Percentiles rank a stretch among this genome's conserved stretches.
Conservation (phyloP, 2,329 filamentous ascomycete species). For the Boeremia exigua region DNA sequence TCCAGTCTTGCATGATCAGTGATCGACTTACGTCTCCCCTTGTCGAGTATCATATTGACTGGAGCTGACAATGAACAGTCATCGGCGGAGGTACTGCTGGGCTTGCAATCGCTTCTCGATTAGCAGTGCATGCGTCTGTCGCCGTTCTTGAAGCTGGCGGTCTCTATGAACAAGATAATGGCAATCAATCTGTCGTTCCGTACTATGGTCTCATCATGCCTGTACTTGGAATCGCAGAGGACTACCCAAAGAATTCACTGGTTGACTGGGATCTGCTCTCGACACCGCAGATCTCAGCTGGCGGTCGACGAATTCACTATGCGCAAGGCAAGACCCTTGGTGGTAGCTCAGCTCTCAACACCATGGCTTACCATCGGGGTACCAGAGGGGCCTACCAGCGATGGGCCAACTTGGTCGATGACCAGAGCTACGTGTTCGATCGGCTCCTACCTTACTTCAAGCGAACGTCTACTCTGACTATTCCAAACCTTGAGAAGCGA, state of each 20-base stretch:
- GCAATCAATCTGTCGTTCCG: constrained; percentile 36
- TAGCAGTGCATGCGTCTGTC: constrained; percentile 28
- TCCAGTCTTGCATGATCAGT: background rate
- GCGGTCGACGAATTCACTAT: constrained; percentile 38
- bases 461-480: constrained; percentile 35
- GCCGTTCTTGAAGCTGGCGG: constrained; percentile 38
- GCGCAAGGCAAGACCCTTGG: constrained; percentile 43
- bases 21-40: background rate
- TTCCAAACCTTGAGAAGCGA: constrained; percentile 30
- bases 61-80: constrained; percentile 14
- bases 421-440: constrained; percentile 38
- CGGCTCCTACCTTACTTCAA: constrained; percentile 39
- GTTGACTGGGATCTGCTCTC: constrained; percentile 41
- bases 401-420: constrained; percentile 43
- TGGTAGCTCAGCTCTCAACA: constrained; percentile 36
- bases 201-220: constrained; percentile 25
- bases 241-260: constrained; percentile 27
- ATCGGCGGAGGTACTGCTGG: constrained; percentile 40
- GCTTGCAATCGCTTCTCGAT: constrained; percentile 31
- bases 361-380: constrained; percentile 35
- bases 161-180: constrained; percentile 35
- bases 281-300: constrained; percentile 22
- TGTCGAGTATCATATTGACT: background rate
- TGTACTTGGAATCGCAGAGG: constrained; percentile 23
- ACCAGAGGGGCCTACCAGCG: constrained; percentile 29